Base-by-base conservation (phyloP, 164 flowering plant species). In the Chloranthus sessilifolius region DNA sequence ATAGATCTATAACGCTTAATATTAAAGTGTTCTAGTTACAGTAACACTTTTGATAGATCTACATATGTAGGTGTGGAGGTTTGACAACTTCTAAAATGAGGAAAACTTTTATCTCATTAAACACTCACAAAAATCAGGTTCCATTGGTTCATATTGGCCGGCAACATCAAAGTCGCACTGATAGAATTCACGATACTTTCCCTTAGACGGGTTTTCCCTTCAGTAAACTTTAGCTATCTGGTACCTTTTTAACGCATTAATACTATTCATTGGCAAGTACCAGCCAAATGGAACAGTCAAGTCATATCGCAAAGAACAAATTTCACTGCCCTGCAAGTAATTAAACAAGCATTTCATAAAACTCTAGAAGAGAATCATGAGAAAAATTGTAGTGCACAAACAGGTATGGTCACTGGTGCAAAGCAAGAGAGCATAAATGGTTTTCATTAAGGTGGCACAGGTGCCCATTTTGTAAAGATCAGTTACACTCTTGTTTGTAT, bases 121-220 rank as follows among this genome's bases (percentile, higher is more conserved):
- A n/a, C n/a, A n/a, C n/a, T n/a, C n/a, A n/a, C n/a, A n/a, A 60
- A 80, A 85, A 50, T 92, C 96, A 27, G 90, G 87, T 40, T 76
- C 80, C 95, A 86, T 92, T 37, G 55, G 66, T 63, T 74, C 85
- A 76, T 52, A 74, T 44, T 82, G 85, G 47, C 98, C 98, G 59
- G 96, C 98, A 56, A 88, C 79, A 58, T 92, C 98, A 63, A 92
- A 80, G 58, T 92, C 98, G 69, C 96, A 88, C 63, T 92, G 98
- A 73, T 86, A 92, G 63, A 92, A 92, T 70, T 92, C 98, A 38
- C 98, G 88, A 45, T 66, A 88, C 63, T 96, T 70, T 52, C 98
- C 98, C 71, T 83, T 88, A 7, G 96, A 80, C 46, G 98, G 96
- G 51, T 88, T 92, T 59, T 92, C 98, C 69, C 98, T 77, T 52